Percentiles rank a stretch among this genome's conserved stretches.
These are phyloP conservation scores for Suillus fuscotomentosus DNA, from an alignment of 768 basidiomycete species.

Conservation along the genomic window DNA sequence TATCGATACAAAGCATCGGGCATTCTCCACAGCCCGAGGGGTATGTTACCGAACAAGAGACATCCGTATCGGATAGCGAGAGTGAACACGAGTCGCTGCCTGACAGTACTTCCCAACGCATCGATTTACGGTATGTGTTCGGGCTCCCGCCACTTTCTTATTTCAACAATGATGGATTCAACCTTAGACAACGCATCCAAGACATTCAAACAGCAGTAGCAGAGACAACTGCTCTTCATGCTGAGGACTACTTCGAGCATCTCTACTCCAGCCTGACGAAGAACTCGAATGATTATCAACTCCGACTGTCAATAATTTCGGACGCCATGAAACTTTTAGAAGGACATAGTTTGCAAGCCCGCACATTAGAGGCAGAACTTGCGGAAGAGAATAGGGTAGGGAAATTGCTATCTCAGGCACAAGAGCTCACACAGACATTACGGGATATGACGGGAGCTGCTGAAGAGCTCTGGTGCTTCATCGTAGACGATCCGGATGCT, in stretches of 20 bases:
- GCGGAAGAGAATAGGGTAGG: neutral
- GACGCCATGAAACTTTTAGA: slow-evolving; percentile 3
- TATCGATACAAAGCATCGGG: neutral
- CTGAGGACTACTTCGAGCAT: neutral
- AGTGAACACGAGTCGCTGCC: neutral
- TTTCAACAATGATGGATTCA: neutral
- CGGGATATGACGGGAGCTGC: slow-evolving; percentile 5
- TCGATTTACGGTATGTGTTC: neutral
- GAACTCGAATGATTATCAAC: neutral
- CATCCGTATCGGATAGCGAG: neutral
- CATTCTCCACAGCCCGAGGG: neutral
- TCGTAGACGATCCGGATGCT: neutral
- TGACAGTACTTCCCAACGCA: neutral
- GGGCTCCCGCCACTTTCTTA: neutral
- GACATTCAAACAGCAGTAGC: neutral
- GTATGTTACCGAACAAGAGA: neutral
- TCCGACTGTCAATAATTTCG: neutral
- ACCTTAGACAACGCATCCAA: neutral
- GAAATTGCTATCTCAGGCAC: neutral
- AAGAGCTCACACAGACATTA: neutral
- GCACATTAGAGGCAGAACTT: neutral
- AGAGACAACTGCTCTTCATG: neutral
- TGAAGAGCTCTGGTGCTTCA: slow-evolving; percentile 8
- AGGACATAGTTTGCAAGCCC: neutral
- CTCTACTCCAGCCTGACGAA: neutral